A percentile compares a stretch with the other conserved stretches of the same genome.
Conservation (phyloP, 805 yeast genomes). For the Priceomyces castillae region DNA sequence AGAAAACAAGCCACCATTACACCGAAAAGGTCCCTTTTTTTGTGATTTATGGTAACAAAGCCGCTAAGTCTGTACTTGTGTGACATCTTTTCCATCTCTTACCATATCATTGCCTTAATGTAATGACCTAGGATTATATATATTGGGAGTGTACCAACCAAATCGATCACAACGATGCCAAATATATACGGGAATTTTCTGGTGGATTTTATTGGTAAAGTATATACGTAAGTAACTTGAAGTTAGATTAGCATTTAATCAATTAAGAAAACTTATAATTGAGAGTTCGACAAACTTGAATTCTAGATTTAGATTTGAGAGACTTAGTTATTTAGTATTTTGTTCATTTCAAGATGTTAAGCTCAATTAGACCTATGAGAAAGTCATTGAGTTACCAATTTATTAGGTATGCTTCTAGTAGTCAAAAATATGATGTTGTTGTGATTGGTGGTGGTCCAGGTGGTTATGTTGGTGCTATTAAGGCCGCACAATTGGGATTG, state of each 20-base stretch:
- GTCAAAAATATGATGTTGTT: constrained; percentile 73
- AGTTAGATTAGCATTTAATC: not conserved
- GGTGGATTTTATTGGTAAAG: constrained; percentile 1
- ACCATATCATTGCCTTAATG: no score
- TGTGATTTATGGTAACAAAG: no score
- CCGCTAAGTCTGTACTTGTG: no score
- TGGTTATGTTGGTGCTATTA: constrained; percentile 98
- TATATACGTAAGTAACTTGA: not conserved
- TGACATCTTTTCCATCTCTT: no score
- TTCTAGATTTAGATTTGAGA: not conserved
- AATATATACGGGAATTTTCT: constrained; percentile 2
- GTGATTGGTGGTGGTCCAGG: constrained; percentile 99
- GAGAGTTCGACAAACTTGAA: not conserved
- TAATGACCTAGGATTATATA: no score
- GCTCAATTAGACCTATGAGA: constrained; percentile 8
- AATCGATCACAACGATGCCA: not conserved
- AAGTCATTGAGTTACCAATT: constrained; percentile 24
- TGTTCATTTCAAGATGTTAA: constrained; percentile 8
- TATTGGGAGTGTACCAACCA: no score
- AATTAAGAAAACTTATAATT: not conserved
- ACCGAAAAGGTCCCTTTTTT: no score
- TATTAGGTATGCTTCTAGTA: constrained; percentile 40
- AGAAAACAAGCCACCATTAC: no score
- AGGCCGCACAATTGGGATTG: constrained; percentile 93
- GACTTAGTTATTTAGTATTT: not conserved